Evolutionary conservation across 2,329 filamentous ascomycete genomes (phyloP), one percentile per base, ranked within the genome.

Genomic region (Fusarium vanettenii): DNA sequence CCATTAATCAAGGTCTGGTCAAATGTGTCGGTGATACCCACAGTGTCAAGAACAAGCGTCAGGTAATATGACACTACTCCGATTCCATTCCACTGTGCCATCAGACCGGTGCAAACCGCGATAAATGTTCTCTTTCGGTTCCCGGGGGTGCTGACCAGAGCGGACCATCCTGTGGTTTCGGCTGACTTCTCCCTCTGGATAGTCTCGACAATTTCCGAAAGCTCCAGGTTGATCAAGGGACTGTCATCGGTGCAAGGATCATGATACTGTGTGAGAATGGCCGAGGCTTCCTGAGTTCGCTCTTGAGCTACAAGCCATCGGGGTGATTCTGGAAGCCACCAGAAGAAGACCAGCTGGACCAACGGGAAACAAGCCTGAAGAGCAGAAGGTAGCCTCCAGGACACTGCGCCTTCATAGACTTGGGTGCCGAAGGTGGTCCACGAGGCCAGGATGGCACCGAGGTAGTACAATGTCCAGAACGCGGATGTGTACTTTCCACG

Each of bases 301-400:
- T 87, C 87, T 56, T 87, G 86, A 33, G 80, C 79, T n/a, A 85
- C 83, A 67, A 77, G 86, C 85, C 63, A 90, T 56, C 89, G 82
- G 0, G 88, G 89, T 4, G 84, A 87, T 77, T 91, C 89, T 0
- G 89, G 88, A 7, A 88, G 75, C 25, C 78, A 76, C 68, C 73
- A 81, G 61, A 73, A 78, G 70, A 79, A 80, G 13, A 74, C 59
- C 9, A 83, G 63, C 64, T 82, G 81, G 22, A 87, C 70, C 18
- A 84, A 62, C 0, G 87, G 87, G 1, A 86, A 85, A 81, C 65
- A 78, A 63, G 66, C 70, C 14, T 78, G 76, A 22, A 81, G 65
- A 10, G 76, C 71, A 0, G 80, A 81, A 14, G 81, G 81, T 8
- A 81, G 66, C n/a, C 82, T 70, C 82, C 80, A 84, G 1, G 79